These are phyloP conservation scores for Spergularia azorica DNA, from an alignment of 179 eudicot genomes.

Conservation along the genomic window DNA sequence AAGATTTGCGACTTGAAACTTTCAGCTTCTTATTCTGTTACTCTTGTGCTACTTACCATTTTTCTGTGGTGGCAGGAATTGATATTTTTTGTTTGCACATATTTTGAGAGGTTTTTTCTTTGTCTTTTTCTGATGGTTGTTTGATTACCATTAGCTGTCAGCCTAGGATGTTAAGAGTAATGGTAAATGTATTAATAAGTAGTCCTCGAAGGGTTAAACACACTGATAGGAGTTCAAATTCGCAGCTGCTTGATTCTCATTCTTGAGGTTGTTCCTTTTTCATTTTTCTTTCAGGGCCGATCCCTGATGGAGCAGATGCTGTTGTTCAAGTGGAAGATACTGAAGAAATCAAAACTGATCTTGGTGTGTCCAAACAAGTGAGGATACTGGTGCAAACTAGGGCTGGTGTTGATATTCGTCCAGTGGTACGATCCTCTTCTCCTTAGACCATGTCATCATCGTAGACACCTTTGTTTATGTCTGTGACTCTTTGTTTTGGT, in stretches of 20 bases:
- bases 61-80: not conserved
- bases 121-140: not conserved
- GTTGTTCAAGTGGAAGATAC: slow-evolving; percentile 95
- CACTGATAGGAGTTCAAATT: not conserved
- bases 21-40: not conserved
- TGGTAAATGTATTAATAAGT: not conserved
- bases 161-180: slow-evolving; percentile 3
- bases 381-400: slow-evolving; percentile 60
- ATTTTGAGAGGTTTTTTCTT: not conserved
- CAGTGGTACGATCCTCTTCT: slow-evolving; percentile 58
- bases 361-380: slow-evolving; percentile 54
- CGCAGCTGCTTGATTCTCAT: not conserved
- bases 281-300: slow-evolving; percentile 53
- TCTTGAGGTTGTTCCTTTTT: not conserved
- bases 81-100: not conserved
- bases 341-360: slow-evolving; percentile 43
- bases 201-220: not conserved
- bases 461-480: slow-evolving; percentile 14
- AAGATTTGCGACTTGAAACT: not conserved
- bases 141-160: not conserved
- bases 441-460: not conserved
- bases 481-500: not conserved
- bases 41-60: not conserved
- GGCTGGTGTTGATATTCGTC: slow-evolving; percentile 80
- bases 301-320: slow-evolving; percentile 95